These are phyloP conservation scores for Chaetomium olivaceum DNA, from an alignment of 2,329 filamentous ascomycete species.

Conservation along the genomic window DNA sequence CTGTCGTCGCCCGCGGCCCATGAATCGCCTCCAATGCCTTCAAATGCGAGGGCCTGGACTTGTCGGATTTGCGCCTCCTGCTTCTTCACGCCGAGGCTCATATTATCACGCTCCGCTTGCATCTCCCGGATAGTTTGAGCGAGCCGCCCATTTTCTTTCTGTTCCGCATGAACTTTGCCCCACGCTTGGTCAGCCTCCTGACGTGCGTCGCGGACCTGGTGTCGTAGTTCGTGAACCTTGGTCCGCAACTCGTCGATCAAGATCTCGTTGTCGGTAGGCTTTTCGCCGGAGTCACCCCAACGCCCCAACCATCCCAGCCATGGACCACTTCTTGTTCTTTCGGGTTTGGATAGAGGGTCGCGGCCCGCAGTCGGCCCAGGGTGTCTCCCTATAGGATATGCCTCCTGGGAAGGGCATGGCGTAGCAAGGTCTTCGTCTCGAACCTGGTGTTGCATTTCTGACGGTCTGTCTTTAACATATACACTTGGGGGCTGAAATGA, in stretches of 20 bases:
- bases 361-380: neutral
- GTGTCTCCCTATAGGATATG: neutral
- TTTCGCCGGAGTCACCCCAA: neutral
- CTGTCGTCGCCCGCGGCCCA: conserved; percentile 17
- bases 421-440: neutral
- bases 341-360: neutral
- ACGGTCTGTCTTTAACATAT: neutral
- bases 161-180: neutral
- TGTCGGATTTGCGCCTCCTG: conserved; percentile 17
- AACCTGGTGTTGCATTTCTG: neutral
- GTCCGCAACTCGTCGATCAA: neutral
- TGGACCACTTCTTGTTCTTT: neutral
- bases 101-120: neutral
- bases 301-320: neutral
- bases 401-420: neutral
- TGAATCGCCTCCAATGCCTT: conserved; percentile 9
- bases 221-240: neutral
- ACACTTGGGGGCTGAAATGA: no score
- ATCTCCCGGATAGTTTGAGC: neutral
- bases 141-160: neutral
- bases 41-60: conserved; percentile 15
- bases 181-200: neutral
- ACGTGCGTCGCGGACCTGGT: neutral
- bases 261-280: neutral
- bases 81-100: conserved; percentile 9